phyloP scores from a whole-genome alignment of 768 basidiomycete genomes.

The Lactarius vividus region DNA sequence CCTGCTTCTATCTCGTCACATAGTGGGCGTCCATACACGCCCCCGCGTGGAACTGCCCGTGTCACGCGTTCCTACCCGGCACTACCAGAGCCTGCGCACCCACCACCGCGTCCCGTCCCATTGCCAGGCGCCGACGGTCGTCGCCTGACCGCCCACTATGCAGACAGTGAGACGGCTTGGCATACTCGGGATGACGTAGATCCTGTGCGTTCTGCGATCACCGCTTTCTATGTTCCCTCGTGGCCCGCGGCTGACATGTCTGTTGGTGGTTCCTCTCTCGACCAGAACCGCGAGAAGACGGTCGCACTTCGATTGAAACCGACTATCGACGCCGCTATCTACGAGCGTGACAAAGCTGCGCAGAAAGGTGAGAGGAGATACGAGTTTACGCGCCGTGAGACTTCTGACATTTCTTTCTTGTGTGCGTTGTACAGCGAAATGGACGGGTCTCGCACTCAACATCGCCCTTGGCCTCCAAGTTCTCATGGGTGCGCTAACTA shows the following conservation, averaged over 20 bases:
- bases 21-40: background rate
- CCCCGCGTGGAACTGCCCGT: conserved; percentile 5
- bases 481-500: conserved; percentile 33
- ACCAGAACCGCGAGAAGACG: conserved; percentile 3
- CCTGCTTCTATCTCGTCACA: background rate
- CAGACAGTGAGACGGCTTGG: conserved; percentile 13
- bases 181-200: background rate
- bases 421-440: conserved; percentile 18
- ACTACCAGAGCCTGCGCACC: background rate
- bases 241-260: background rate
- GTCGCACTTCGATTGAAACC: conserved; percentile 5
- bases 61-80: background rate
- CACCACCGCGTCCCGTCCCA: conserved; percentile 4
- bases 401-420: background rate
- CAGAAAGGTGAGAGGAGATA: conserved; percentile 1
- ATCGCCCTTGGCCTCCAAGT: conserved; percentile 33
- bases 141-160: background rate
- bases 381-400: no score
- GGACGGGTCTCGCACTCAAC: conserved; percentile 26
- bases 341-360: background rate
- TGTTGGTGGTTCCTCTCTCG: no score
- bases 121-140: background rate
- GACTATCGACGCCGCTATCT: background rate
- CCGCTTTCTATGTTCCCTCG: background rate
- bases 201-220: conserved; percentile 7